Percentiles rank a stretch among this genome's conserved stretches.
phyloP scores from a whole-genome alignment of 768 basidiomycete genomes.

The Kwoniella europaea region DNA sequence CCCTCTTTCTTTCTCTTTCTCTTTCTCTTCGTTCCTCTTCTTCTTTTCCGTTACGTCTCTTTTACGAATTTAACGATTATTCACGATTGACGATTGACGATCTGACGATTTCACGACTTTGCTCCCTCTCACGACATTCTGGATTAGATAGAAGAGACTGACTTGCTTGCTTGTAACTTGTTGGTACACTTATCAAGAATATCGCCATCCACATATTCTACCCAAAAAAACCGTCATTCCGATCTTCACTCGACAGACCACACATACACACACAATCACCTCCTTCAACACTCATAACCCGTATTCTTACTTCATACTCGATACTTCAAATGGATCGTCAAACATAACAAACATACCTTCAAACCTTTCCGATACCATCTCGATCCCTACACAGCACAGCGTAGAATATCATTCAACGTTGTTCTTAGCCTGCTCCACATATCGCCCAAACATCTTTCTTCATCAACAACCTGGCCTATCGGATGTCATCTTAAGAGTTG shows the following conservation, averaged over 20 bases:
- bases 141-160: neutral
- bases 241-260: neutral
- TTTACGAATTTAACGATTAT: neutral
- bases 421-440: conserved; percentile 12
- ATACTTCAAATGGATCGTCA: neutral
- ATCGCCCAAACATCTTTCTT: neutral
- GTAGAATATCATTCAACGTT: conserved; percentile 36
- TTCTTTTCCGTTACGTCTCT: conserved; percentile 1
- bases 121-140: conserved; percentile 8
- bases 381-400: conserved; percentile 5
- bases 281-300: neutral
- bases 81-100: conserved; percentile 9
- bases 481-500: neutral
- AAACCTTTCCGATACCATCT: neutral
- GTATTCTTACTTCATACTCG: neutral
- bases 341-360: conserved; percentile 7
- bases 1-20: conserved; percentile 5
- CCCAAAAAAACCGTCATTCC: neutral
- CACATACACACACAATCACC: neutral
- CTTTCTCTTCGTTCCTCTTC: neutral
- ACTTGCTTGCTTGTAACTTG: neutral
- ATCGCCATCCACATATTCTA: neutral
- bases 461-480: neutral
- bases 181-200: conserved; percentile 1
- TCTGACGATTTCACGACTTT: conserved; percentile 20